A percentile compares a stretch with the other conserved stretches of the same genome.
phyloP scores from a whole-genome alignment of 768 basidiomycete genomes.

The Kwoniella dendrophila region DNA sequence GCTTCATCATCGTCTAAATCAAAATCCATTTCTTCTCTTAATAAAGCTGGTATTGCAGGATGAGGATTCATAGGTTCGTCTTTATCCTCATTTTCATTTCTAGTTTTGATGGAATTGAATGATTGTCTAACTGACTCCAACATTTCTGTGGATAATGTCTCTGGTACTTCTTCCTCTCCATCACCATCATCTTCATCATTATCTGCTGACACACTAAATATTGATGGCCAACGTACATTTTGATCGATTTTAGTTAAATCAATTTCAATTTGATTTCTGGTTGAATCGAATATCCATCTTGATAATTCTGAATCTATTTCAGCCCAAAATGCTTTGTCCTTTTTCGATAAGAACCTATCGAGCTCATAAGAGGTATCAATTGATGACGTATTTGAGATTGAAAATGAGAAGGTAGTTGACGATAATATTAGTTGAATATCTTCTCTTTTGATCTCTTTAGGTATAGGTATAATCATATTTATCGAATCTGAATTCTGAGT shows the following conservation, averaged over 20 bases:
- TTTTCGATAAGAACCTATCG: slow-evolving; percentile 26
- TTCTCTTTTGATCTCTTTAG: slow-evolving; percentile 58
- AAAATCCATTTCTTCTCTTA: slow-evolving; percentile 83
- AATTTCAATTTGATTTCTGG: slow-evolving; percentile 68
- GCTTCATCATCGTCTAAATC: slow-evolving; percentile 63
- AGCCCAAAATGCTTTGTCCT: slow-evolving; percentile 64
- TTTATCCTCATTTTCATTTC: slow-evolving; percentile 64
- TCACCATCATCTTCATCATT: slow-evolving; percentile 50
- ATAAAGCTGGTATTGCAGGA: slow-evolving; percentile 73
- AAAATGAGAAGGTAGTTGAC: slow-evolving; percentile 22
- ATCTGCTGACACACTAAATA: slow-evolving; percentile 65
- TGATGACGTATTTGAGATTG: slow-evolving; percentile 1
- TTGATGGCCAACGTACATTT: slow-evolving; percentile 80
- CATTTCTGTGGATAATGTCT: slow-evolving; percentile 84
- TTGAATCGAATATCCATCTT: slow-evolving; percentile 88
- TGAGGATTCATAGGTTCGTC: slow-evolving; percentile 63
- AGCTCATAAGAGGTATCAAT: slow-evolving; percentile 7
- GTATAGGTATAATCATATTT: slow-evolving; percentile 81
- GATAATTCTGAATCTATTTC: slow-evolving; percentile 73
- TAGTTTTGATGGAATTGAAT: slow-evolving; percentile 77
- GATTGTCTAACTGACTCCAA: slow-evolving; percentile 75
- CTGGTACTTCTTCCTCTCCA: slow-evolving; percentile 69
- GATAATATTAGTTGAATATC: slow-evolving; percentile 28
- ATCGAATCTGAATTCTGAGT: slow-evolving; percentile 81
- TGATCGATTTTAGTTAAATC: slow-evolving; percentile 85